These are phyloP conservation scores for Limtongozyma cylindracea DNA, from an alignment of 805 yeast species.

Conservation along the genomic window DNA sequence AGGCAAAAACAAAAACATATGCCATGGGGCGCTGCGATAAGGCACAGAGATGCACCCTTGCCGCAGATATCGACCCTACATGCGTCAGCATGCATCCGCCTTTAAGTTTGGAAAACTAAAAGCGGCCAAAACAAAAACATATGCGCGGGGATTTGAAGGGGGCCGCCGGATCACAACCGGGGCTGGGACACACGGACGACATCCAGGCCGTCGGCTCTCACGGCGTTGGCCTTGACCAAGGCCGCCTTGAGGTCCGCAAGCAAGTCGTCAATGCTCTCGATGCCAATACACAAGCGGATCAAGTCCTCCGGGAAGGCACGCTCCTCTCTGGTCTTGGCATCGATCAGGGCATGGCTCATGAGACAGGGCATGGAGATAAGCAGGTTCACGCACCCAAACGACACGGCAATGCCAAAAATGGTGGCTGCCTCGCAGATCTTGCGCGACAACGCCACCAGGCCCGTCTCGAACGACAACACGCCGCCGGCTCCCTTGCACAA, in stretches of 20 bases:
- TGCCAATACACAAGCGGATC: conserved; percentile 77
- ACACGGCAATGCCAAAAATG: conserved; percentile 72
- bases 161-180: too few relatives aligned
- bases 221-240: conserved; percentile 37
- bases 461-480: conserved; percentile 76
- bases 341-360: conserved; percentile 96
- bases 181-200: too few relatives aligned
- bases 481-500: conserved; percentile 76
- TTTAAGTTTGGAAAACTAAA: too few relatives aligned
- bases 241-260: conserved; percentile 62
- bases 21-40: too few relatives aligned
- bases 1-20: too few relatives aligned
- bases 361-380: conserved; percentile 82
- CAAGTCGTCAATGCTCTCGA: conserved; percentile 61
- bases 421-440: conserved; percentile 51
- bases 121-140: too few relatives aligned
- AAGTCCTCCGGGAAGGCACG: conserved; percentile 85
- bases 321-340: conserved; percentile 62
- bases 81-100: too few relatives aligned
- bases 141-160: too few relatives aligned
- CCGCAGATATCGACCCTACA: too few relatives aligned
- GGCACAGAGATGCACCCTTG: too few relatives aligned
- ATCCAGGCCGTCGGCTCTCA: conserved; percentile 1
- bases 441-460: conserved; percentile 37
- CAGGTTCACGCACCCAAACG: conserved; percentile 87